These are phyloP conservation scores for Myxozyma kluyveri DNA, from an alignment of 805 yeast genomes.

Conservation along the genomic window DNA sequence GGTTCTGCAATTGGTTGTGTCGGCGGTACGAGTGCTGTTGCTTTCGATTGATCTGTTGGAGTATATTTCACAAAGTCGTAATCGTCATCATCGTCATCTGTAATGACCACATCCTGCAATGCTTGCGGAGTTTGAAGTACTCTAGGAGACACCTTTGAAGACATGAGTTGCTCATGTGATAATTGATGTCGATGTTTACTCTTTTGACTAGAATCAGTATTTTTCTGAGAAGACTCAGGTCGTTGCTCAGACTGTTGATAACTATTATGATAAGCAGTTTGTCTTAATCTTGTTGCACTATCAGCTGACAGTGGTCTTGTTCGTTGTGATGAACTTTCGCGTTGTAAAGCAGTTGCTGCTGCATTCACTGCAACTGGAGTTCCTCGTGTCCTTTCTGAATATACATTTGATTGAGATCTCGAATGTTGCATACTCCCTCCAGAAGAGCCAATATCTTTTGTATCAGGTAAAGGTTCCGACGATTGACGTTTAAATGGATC, in stretches of 20 bases:
- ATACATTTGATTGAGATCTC: no score
- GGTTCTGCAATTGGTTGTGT: neutral
- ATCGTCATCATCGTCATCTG: conserved; percentile 27
- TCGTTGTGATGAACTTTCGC: neutral
- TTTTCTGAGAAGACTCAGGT: neutral
- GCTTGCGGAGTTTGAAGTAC: conserved; percentile 22
- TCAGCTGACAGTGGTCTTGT: neutral
- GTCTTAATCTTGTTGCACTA: neutral
- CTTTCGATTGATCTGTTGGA: neutral
- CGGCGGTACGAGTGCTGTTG: neutral
- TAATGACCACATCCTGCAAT: conserved; percentile 23
- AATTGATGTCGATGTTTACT: neutral
- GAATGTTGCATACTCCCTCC: no score
- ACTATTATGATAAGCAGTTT: no score
- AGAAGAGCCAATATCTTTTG: no score
- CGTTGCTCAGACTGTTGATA: neutral
- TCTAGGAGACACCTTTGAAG: conserved; percentile 18
- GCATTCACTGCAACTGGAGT: no score
- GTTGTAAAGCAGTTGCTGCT: no score
- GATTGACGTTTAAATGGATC: no score
- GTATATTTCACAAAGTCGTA: neutral
- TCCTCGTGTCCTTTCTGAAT: no score
- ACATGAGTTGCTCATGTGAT: conserved; percentile 19
- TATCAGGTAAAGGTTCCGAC: no score
- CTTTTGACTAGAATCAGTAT: no score